Evolutionary conservation across 345 rosid species (phyloP).

Genomic region (Cardamine occulta): DNA sequence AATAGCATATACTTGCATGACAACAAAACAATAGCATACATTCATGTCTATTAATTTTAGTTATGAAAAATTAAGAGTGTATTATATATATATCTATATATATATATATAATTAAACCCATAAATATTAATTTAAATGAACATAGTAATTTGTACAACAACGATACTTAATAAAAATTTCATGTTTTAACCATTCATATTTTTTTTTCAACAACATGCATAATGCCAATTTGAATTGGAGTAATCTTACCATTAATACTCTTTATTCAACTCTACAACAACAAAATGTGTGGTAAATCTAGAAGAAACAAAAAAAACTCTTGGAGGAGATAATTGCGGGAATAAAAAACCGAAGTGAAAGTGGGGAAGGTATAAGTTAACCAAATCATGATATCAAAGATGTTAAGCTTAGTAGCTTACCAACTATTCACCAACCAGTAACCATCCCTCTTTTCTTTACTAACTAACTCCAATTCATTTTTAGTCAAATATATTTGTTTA

Average conservation of each 20-base stretch:
- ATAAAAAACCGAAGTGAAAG: neutral
- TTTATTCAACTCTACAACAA: neutral
- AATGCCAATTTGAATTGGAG: neutral
- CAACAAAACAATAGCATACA: neutral
- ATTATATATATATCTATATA: neutral
- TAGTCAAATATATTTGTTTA: neutral
- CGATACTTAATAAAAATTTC: neutral
- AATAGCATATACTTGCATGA: neutral
- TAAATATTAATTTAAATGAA: neutral
- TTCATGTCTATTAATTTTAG: neutral
- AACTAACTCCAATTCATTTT: conserved; percentile 14
- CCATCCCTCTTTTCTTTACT: conserved; percentile 2
- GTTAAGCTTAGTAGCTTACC: conserved; percentile 28
- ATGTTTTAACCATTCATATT: neutral
- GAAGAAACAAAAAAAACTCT: neutral
- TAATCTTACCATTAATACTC: neutral
- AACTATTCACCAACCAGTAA: conserved; percentile 25
- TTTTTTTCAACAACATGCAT: neutral
- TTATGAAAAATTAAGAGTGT: neutral
- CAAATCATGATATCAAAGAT: conserved; percentile 25
- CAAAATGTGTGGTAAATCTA: neutral
- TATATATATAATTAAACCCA: neutral
- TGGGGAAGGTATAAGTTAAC: conserved; percentile 21
- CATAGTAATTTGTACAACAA: neutral
- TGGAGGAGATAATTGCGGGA: neutral